Evolutionary conservation across 441 rosid genomes (phyloP), one percentile per base, ranked within the genome.

Genomic region (Adansonia grandidieri): DNA sequence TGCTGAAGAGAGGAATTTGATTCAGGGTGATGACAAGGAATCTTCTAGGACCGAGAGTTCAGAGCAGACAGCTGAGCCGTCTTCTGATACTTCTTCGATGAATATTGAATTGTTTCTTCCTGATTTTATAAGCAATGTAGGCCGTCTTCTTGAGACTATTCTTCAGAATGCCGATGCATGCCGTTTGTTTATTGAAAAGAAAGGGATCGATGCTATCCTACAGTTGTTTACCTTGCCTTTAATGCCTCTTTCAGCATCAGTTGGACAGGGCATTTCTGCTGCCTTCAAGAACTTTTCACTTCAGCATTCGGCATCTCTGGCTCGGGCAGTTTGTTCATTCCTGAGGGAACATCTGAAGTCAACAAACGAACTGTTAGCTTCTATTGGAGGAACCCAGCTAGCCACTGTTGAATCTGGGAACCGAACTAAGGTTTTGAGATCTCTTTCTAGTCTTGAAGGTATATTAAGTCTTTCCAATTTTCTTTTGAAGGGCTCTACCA

Each of bases 131-230:
- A 83, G 85, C 84, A 93, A 96, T 88, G 91, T 81, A 80, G 91
- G 95, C 79, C 96, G 95, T 61, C 97, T 96, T 80, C 95, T 96
- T 80, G 99, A 96, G 81, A 90, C 97, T 60, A 87, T 96, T 82
- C 98, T 96, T 86, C 98, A 96, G 87, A 97, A 97, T 89, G 95
- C 98, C 24, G 98, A 95, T 77, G 91, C 96, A 45, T 97, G 98
- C 68, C 94, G 94, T 54, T 84, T 93, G 56, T 97, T 97, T 89
- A 90, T 97, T 78, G 98, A 97, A 87, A 97, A 89, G 89, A 92
- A 89, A 83, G 99, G 99, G 61, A 87, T 93, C 76, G 98, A 97
- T 88, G 90, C 90, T 80, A 91, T 93, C 79, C 82, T 97, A 80
- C 89, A 86, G 86, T 83, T 96, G 79, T 85, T 93, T 83, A 82